Conservation (phyloP, 2,329 filamentous ascomycete species). For the Westerdykella aurantiaca region DNA sequence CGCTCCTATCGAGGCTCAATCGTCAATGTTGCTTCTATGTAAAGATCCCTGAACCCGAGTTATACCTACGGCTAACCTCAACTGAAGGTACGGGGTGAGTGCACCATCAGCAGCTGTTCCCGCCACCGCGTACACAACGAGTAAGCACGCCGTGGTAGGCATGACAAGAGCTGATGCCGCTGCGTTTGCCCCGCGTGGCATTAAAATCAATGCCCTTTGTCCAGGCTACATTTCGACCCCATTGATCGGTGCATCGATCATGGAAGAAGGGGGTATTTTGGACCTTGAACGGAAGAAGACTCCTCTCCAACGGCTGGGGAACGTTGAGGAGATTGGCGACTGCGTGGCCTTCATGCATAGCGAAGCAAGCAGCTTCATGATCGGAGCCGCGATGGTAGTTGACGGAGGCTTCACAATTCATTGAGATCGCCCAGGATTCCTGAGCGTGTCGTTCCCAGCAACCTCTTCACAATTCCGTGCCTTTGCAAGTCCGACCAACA, state of each 20-base stretch:
- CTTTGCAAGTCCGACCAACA: no score
- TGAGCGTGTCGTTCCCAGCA: not conserved
- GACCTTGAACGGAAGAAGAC: slow-evolving; percentile 38
- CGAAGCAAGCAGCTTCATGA: slow-evolving; percentile 66
- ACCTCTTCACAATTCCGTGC: slow-evolving; percentile 1
- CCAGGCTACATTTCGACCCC: slow-evolving; percentile 47
- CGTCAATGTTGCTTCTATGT: slow-evolving; percentile 51
- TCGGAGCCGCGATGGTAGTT: slow-evolving; percentile 64
- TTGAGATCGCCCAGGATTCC: slow-evolving; percentile 5
- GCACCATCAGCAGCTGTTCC: slow-evolving; percentile 32
- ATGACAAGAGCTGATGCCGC: slow-evolving; percentile 52
- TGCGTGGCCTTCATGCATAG: slow-evolving; percentile 65
- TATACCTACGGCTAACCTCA: no score
- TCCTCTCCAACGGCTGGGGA: slow-evolving; percentile 46
- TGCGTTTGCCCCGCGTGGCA: slow-evolving; percentile 47
- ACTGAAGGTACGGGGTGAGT: slow-evolving; percentile 39
- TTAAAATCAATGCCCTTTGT: slow-evolving; percentile 58
- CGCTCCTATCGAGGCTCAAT: slow-evolving; percentile 46
- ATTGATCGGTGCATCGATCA: slow-evolving; percentile 22
- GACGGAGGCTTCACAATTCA: slow-evolving; percentile 44
- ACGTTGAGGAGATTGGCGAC: slow-evolving; percentile 63
- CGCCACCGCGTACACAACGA: slow-evolving; percentile 46
- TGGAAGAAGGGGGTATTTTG: slow-evolving; percentile 17
- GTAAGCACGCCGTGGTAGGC: slow-evolving; percentile 52
- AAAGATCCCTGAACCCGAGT: no score